These are phyloP conservation scores for Suillus subaureus DNA, from an alignment of 768 basidiomycete genomes.

Conservation along the genomic window DNA sequence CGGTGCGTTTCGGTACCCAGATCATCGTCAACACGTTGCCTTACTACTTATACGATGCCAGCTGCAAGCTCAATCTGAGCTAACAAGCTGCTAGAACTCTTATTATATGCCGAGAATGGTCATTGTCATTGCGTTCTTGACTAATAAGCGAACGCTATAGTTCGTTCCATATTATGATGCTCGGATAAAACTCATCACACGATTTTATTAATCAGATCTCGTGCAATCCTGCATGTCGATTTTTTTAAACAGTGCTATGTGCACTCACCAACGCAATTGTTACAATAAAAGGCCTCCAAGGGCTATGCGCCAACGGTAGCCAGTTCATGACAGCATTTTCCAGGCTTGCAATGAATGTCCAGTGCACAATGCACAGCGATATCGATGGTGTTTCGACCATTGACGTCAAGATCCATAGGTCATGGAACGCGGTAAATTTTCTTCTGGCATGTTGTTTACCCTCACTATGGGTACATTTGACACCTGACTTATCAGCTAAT, in stretches of 20 bases:
- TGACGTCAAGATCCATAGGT: background rate
- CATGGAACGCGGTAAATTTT: background rate
- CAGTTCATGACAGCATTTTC: too few relatives aligned
- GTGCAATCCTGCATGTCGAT: background rate
- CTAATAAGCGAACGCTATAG: background rate
- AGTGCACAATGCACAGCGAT: background rate
- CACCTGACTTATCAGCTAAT: background rate
- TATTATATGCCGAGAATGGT: background rate
- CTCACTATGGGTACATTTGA: background rate
- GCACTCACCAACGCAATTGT: background rate
- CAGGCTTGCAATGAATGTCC: background rate
- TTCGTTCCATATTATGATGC: background rate
- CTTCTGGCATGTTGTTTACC: background rate
- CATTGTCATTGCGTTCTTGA: background rate
- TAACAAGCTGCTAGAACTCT: background rate
- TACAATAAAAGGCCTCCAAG: background rate
- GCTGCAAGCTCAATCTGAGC: background rate
- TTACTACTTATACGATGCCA: constrained; percentile 1
- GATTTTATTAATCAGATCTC: background rate
- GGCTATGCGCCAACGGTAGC: background rate
- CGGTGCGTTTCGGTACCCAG: background rate
- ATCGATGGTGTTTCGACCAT: background rate
- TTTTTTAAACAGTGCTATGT: background rate
- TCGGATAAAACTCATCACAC: background rate
- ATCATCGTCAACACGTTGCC: constrained; percentile 1